Percentiles rank a stretch among this genome's conserved stretches.
These are phyloP conservation scores for Trichocomaceae sp. DNA, from an alignment of 2,329 filamentous ascomycete species.

Conservation along the genomic window DNA sequence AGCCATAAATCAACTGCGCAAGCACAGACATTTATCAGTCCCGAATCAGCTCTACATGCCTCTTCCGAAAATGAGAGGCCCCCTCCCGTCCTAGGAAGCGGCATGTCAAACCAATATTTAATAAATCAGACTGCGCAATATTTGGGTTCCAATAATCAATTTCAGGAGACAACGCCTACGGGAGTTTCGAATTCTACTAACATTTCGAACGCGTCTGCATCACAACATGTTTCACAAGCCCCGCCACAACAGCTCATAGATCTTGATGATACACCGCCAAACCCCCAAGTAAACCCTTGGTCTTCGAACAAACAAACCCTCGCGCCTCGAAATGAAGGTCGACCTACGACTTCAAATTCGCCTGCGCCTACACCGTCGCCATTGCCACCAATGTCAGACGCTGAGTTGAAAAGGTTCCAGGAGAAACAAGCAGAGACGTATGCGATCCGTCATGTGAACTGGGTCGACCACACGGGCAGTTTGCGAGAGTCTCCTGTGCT, in stretches of 20 bases:
- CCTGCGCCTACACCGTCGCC: neutral
- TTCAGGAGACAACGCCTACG: neutral
- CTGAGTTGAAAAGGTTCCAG: constrained; percentile 29
- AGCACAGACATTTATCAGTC: neutral
- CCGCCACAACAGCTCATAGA: constrained; percentile 8
- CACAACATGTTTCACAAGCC: neutral
- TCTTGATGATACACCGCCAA: constrained; percentile 9
- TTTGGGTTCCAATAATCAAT: constrained; percentile 7
- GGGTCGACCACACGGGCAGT: constrained; percentile 63
- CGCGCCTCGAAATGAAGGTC: neutral
- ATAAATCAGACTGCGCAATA: neutral
- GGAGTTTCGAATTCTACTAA: constrained; percentile 9
- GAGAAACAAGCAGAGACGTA: constrained; percentile 68
- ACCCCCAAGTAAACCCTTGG: constrained; percentile 4
- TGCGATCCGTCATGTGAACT: constrained; percentile 83
- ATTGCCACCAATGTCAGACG: constrained; percentile 20
- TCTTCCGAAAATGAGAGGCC: neutral
- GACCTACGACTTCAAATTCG: neutral
- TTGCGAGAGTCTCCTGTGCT: constrained; percentile 77
- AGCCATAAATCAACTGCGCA: neutral
- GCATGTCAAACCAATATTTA: neutral
- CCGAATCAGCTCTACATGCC: neutral
- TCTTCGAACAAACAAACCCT: constrained; percentile 1
- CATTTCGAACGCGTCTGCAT: neutral
- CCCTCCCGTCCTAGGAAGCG: neutral